Conservation (phyloP, 2,329 filamentous ascomycete genomes). For the Raffaelea albimanens region DNA sequence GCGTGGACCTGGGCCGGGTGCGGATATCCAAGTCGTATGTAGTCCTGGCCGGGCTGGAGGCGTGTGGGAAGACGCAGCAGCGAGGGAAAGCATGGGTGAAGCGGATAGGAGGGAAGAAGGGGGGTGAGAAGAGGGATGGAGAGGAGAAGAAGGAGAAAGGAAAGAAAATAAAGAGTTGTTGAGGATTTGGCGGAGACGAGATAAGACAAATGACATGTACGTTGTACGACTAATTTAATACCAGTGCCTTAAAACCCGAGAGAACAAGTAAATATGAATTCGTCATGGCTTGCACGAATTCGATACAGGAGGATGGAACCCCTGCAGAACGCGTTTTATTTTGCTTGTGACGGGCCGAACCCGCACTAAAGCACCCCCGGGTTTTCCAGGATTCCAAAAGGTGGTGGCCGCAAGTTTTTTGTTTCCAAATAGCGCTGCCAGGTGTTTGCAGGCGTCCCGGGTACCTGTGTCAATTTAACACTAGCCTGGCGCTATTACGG, state of each 20-base stretch:
- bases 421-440: too few relatives aligned
- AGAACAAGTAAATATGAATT: neutral
- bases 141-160: neutral
- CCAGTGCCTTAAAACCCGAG: too few relatives aligned
- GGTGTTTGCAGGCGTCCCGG: too few relatives aligned
- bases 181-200: too few relatives aligned
- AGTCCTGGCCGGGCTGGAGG: slow-evolving; percentile 72
- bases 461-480: too few relatives aligned
- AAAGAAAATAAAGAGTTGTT: neutral
- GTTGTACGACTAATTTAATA: neutral
- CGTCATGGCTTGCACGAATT: neutral
- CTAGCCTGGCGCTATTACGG: too few relatives aligned
- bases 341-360: neutral
- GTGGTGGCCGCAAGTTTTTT: too few relatives aligned
- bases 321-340: neutral
- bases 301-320: neutral
- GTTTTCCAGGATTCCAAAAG: too few relatives aligned
- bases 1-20: slow-evolving; percentile 70
- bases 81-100: slow-evolving; percentile 49
- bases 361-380: neutral
- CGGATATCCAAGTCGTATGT: slow-evolving; percentile 76
- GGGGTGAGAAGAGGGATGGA: neutral
- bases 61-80: slow-evolving; percentile 60
- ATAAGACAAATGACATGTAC: too few relatives aligned
- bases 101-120: neutral